These are phyloP conservation scores for Quercus dentata DNA, from an alignment of 306 rosid species.

Conservation along the genomic window DNA sequence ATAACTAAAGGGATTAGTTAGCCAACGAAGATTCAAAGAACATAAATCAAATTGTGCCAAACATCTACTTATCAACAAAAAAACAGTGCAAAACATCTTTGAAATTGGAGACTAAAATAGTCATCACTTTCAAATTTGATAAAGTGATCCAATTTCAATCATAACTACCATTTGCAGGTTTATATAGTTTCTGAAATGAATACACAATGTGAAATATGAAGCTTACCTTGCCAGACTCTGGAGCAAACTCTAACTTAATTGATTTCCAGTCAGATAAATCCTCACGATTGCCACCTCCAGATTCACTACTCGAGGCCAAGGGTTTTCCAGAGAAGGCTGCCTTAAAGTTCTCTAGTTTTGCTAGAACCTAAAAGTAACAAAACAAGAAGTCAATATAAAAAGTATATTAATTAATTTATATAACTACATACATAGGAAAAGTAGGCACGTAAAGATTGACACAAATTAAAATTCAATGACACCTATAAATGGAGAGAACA, in stretches of 20 bases:
- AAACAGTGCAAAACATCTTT: neutral
- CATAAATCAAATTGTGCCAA: conserved; percentile 3
- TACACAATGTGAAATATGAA: neutral
- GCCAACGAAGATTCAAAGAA: neutral
- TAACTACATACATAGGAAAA: neutral
- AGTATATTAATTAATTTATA: neutral
- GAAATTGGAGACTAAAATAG: neutral
- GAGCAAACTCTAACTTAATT: conserved; percentile 52
- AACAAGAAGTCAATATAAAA: neutral
- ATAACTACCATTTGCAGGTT: neutral
- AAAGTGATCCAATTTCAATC: neutral
- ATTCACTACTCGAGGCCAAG: conserved; percentile 24
- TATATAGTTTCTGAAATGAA: neutral
- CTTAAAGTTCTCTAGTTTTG: conserved; percentile 78
- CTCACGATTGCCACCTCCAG: conserved; percentile 43
- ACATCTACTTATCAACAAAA: no score
- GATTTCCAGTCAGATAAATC: conserved; percentile 74
- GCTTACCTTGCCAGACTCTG: conserved; percentile 67
- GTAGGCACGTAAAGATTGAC: neutral
- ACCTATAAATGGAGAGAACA: neutral
- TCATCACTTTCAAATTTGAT: neutral
- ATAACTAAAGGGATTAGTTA: neutral
- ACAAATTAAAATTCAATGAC: neutral
- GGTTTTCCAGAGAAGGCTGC: conserved; percentile 35
- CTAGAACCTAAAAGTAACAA: conserved; percentile 53